Evolutionary conservation across 1,284 basidiomycete genomes (phyloP).

Genomic region (Lignosus rhinocerotis): DNA sequence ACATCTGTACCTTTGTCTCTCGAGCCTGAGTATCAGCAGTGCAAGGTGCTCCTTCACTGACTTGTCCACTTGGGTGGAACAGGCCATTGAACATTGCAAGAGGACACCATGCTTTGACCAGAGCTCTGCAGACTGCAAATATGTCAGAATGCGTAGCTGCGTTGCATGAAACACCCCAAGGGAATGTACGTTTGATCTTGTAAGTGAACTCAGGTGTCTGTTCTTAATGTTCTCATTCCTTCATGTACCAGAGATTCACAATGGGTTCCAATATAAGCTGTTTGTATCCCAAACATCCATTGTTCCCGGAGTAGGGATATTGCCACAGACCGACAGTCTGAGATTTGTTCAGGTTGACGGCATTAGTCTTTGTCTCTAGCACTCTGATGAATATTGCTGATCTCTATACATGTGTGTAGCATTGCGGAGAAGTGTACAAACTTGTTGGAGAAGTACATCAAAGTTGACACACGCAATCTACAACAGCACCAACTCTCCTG

Average conservation of each 20-base stretch:
- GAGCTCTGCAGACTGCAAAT: conserved; percentile 46
- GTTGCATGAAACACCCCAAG: conserved; percentile 47
- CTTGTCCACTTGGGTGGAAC: conserved; percentile 25
- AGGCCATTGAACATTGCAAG: conserved; percentile 45
- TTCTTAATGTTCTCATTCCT: too few relatives aligned
- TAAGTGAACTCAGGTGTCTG: conserved; percentile 94
- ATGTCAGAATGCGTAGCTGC: not conserved
- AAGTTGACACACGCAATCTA: conserved; percentile 4
- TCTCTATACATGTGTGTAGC: not conserved
- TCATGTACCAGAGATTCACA: too few relatives aligned
- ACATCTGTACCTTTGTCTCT: conserved; percentile 51
- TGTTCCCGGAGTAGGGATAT: too few relatives aligned
- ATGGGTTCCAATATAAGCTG: too few relatives aligned
- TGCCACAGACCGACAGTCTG: too few relatives aligned
- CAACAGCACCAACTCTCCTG: conserved; percentile 16
- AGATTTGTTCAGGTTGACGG: too few relatives aligned
- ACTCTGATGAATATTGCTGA: not conserved
- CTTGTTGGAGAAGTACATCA: not conserved
- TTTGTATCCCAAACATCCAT: too few relatives aligned
- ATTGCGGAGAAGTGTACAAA: not conserved
- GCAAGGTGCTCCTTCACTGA: conserved; percentile 23
- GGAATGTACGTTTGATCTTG: conserved; percentile 47
- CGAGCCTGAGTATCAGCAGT: conserved; percentile 33
- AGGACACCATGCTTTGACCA: conserved; percentile 65
- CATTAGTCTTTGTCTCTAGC: not conserved